Conservation (phyloP, 352 stramenopile species). For the Pythium aquatile region DNA sequence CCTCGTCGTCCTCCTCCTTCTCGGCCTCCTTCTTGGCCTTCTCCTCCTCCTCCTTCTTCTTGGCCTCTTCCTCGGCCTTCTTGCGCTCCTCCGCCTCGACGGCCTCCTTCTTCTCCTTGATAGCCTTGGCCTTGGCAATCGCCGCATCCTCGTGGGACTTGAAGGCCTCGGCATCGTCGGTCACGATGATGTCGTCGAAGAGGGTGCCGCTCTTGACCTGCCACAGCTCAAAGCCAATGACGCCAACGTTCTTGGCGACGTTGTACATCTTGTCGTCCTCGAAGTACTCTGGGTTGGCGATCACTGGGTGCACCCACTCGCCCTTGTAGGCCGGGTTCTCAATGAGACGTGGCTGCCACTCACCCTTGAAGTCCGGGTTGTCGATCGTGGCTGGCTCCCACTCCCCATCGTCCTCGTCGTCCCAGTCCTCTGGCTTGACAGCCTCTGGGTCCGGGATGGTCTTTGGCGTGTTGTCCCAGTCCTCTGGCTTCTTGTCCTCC, state of each 20-base stretch:
- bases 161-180: constrained; percentile 95
- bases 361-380: constrained; percentile 98
- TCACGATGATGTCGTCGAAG: constrained; percentile 99
- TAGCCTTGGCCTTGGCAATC: constrained; percentile 85
- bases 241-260: constrained; percentile 94
- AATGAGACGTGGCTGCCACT: constrained; percentile 98
- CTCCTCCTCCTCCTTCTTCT: constrained; percentile 75
- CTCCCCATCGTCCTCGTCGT: constrained; percentile 99
- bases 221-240: constrained; percentile 99
- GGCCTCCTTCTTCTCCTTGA: constrained; percentile 76
- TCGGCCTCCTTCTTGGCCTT: constrained; percentile 48
- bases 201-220: constrained; percentile 97
- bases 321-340: constrained; percentile 99
- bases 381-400: constrained; percentile 95
- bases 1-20: constrained; percentile 53
- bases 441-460: constrained; percentile 97
- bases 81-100: constrained; percentile 66
- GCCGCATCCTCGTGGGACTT: constrained; percentile 96
- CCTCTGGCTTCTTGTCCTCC: constrained; percentile 95
- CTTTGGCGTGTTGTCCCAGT: constrained; percentile 94
- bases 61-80: constrained; percentile 67
- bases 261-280: constrained; percentile 95
- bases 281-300: constrained; percentile 97
- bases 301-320: constrained; percentile 95
- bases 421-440: constrained; percentile 97